phyloP scores from a whole-genome alignment of 306 rosid species.

The Rosa persica region DNA sequence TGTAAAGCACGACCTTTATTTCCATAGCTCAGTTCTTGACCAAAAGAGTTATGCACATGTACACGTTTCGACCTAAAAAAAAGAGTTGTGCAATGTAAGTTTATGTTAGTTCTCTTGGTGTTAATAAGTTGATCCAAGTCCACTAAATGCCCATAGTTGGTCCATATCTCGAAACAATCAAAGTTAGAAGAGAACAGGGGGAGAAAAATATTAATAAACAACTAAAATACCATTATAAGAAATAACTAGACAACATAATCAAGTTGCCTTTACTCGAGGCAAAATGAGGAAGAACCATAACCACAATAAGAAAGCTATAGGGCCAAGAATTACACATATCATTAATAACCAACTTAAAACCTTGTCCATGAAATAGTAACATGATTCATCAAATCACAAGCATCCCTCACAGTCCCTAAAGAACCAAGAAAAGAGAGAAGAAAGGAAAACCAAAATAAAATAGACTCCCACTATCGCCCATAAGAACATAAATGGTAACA shows the following conservation, averaged over 20 bases:
- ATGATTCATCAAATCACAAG: constrained; percentile 30
- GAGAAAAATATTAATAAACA: too few relatives aligned
- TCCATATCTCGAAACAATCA: too few relatives aligned
- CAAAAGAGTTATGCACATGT: too few relatives aligned
- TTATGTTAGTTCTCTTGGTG: too few relatives aligned
- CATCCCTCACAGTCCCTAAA: constrained; percentile 43
- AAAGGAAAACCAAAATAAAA: constrained; percentile 22
- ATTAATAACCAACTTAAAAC: constrained; percentile 22
- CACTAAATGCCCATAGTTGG: too few relatives aligned
- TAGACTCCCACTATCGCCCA: constrained; percentile 30
- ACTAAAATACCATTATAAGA: background rate
- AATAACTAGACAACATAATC: background rate
- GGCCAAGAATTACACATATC: constrained; percentile 16
- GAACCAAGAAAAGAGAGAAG: background rate
- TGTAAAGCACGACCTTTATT: too few relatives aligned
- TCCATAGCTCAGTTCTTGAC: too few relatives aligned
- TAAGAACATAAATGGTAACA: constrained; percentile 16
- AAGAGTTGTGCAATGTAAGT: too few relatives aligned
- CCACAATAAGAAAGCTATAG: background rate
- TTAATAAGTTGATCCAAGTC: background rate
- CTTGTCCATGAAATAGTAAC: constrained; percentile 22
- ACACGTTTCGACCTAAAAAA: too few relatives aligned
- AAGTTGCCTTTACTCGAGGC: background rate
- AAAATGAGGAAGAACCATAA: background rate
- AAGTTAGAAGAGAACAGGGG: too few relatives aligned